Evolutionary conservation across 805 yeast genomes (phyloP).

Genomic region (Kluyveromyces aestuarii): DNA sequence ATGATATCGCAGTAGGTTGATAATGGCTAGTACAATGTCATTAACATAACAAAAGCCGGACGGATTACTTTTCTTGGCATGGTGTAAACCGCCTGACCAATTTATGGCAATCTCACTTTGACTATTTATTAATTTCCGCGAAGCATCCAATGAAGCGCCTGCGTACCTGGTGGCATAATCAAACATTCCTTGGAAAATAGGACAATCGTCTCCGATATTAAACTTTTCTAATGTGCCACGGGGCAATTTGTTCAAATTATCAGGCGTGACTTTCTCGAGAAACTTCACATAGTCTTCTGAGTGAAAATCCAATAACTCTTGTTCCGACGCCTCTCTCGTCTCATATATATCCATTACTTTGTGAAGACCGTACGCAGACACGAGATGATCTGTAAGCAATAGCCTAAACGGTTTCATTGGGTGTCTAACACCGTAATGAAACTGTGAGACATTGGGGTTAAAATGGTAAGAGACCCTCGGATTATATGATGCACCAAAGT

Average conservation of each 20-base stretch:
- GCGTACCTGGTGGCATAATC: constrained; percentile 84
- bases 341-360: constrained; percentile 95
- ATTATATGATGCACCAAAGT: constrained; percentile 31
- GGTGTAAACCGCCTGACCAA: constrained; percentile 96
- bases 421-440: constrained; percentile 87
- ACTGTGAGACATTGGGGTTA: constrained; percentile 69
- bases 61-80: constrained; percentile 91
- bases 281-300: constrained; percentile 96
- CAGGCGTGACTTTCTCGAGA: constrained; percentile 83
- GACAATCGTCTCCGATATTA: constrained; percentile 91
- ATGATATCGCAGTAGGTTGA: constrained; percentile 78
- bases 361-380: constrained; percentile 94
- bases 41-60: constrained; percentile 93
- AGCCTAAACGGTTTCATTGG: constrained; percentile 99
- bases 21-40: constrained; percentile 84
- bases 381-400: constrained; percentile 95
- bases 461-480: constrained; percentile 80
- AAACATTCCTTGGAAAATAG: constrained; percentile 89
- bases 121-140: constrained; percentile 74
- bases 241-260: constrained; percentile 75
- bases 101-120: constrained; percentile 91
- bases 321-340: constrained; percentile 95
- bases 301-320: constrained; percentile 97
- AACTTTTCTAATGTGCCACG: constrained; percentile 78
- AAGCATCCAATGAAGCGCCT: constrained; percentile 92